A percentile compares a stretch with the other conserved stretches of the same genome.
Evolutionary conservation across 1,284 basidiomycete species (phyloP).

Genomic region (Heterobasidion irregulare): DNA sequence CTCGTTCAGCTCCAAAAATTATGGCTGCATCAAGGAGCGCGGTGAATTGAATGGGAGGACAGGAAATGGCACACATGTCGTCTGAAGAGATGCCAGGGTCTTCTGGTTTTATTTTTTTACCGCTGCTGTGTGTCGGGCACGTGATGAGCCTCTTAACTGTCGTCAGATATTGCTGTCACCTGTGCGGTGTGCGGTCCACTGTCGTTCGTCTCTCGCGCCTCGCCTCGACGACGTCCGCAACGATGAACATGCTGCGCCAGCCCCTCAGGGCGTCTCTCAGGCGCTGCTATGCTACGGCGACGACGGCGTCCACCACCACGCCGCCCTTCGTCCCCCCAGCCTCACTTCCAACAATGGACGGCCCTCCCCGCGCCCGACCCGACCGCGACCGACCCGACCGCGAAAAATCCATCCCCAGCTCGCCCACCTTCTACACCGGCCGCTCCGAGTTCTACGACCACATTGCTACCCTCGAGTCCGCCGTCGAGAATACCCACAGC

Average conservation of each 20-base stretch:
- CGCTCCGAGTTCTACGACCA: constrained; percentile 73
- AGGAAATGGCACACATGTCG: too few species aligned
- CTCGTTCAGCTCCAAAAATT: too few species aligned
- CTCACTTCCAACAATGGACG: constrained; percentile 17
- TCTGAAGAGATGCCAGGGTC: too few species aligned
- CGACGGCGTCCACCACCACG: background rate
- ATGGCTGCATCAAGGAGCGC: too few species aligned
- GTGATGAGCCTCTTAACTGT: too few species aligned
- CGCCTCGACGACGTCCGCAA: too few species aligned
- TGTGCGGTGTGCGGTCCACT: too few species aligned
- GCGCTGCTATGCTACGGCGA: constrained; percentile 3
- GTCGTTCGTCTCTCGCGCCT: too few species aligned
- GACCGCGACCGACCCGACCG: background rate
- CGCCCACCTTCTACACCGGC: constrained; percentile 86
- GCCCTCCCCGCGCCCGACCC: background rate
- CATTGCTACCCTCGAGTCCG: constrained; percentile 59
- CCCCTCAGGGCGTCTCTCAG: constrained; percentile 1
- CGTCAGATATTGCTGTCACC: too few species aligned
- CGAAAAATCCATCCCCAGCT: constrained; percentile 25
- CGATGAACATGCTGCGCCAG: background rate
- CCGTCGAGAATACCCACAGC: constrained; percentile 48
- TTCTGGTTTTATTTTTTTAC: too few species aligned
- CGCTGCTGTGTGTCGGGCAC: too few species aligned
- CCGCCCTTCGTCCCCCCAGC: constrained; percentile 24
- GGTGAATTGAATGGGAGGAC: too few species aligned